Evolutionary conservation across 306 rosid species (phyloP), one percentile per base, ranked within the genome.

Genomic region (Alnus rubra): DNA sequence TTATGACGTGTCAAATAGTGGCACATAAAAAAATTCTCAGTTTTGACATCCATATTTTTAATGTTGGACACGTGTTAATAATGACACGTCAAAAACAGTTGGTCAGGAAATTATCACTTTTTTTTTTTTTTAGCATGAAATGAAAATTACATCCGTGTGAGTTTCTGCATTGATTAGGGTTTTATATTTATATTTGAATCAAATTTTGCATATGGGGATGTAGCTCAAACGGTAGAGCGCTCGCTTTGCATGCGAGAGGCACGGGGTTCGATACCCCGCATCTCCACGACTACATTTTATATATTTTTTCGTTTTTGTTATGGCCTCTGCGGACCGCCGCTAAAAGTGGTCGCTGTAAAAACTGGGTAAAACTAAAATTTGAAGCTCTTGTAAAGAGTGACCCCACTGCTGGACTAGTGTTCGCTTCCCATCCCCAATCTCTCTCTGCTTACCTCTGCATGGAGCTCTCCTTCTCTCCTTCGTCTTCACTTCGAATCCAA

Each of bases 151-250:
- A 23, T 23, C 0, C 28, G 28, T 23, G 28, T 23, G 28, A 23
- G 28, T 33, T 33, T 33, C 37, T 33, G 37, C 2, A 33, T 33
- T 33, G 37, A 1, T 33, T 5, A 4, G 7, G 7, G 0, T 0
- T 42, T 42, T 42, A 42, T 42, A 42, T 1, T 5, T 5, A 42
- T 5, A 42, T 42, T 42, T 42, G 45, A 42, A 42, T 4, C 7
- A 0, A 5, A 0, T 5, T 5, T 0, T 4, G 45, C 45, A 1
- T 5, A 0, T 7, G 88, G 96, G 97, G 94, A 89, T 88, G 96
- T 91, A 91, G 97, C 97, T 91, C 97, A 93, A 83, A 91, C 88
- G 97, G 93, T 93, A 93, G 94, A 93, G 97, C 90, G 92, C 92
- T 90, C 88, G 91, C 97, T 93, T 93, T 89, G 97, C 97, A 93